A percentile compares a stretch with the other conserved stretches of the same genome.
Evolutionary conservation across 1,284 basidiomycete species (phyloP).

Genomic region (Flammula alnicola): DNA sequence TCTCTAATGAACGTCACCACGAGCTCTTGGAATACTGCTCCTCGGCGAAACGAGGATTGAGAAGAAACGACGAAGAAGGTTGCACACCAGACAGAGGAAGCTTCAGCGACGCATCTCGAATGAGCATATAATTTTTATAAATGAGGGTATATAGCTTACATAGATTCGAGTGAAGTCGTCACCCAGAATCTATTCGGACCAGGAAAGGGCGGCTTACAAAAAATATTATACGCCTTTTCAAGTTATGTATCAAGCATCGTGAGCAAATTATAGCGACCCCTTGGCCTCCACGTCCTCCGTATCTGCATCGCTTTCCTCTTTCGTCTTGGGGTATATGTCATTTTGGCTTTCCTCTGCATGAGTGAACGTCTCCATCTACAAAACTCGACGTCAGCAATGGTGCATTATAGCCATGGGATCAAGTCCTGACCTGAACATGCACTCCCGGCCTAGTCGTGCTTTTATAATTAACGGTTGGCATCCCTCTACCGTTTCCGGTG

Average conservation of each 20-base stretch:
- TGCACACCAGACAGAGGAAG: too few relatives aligned
- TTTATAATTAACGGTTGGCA: conserved; percentile 31
- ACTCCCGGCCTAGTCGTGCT: conserved; percentile 42
- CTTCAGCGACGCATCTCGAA: too few relatives aligned
- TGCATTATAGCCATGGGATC: conserved; percentile 5
- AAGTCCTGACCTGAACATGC: conserved; percentile 51
- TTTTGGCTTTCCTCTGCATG: conserved; percentile 30
- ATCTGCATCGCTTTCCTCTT: conserved; percentile 7
- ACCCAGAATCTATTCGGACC: too few relatives aligned
- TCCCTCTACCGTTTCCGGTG: conserved; percentile 4
- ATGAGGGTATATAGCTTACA: too few relatives aligned
- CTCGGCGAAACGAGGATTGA: too few relatives aligned
- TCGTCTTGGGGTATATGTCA: conserved; percentile 22
- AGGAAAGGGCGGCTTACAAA: too few relatives aligned
- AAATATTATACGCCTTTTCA: too few relatives aligned
- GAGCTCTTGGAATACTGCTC: too few relatives aligned
- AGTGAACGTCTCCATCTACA: conserved; percentile 52
- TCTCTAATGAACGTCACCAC: too few relatives aligned
- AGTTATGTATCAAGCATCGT: background rate
- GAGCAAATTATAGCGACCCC: background rate
- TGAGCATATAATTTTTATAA: too few relatives aligned
- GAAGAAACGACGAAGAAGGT: too few relatives aligned
- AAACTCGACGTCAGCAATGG: conserved; percentile 13
- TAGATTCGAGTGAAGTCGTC: too few relatives aligned
- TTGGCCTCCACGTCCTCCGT: conserved; percentile 8